A percentile compares a stretch with the other conserved stretches of the same genome.
phyloP scores from a whole-genome alignment of 2,329 filamentous ascomycete species.

The Phialemonium atrogriseum region DNA sequence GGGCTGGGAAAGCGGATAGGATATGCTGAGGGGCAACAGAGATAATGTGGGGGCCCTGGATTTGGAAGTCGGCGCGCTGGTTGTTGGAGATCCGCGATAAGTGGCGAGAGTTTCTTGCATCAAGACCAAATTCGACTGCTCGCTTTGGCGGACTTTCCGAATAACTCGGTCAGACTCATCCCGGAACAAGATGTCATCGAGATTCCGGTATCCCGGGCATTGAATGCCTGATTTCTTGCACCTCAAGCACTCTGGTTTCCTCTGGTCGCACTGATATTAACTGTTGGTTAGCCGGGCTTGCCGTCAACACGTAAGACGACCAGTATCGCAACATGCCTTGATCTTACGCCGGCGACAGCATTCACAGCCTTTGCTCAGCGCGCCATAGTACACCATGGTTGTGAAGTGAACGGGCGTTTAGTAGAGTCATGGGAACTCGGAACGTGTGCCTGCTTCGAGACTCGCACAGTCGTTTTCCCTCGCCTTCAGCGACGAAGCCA shows the following conservation, averaged over 20 bases:
- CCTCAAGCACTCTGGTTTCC: slow-evolving; percentile 14
- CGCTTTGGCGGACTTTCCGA: slow-evolving; percentile 6
- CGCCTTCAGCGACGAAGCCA: no score
- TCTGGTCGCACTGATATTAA: slow-evolving; percentile 18
- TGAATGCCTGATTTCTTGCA: slow-evolving; percentile 14
- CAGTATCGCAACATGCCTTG: slow-evolving; percentile 10
- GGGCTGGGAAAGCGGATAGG: slow-evolving; percentile 5
- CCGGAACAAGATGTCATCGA: slow-evolving; percentile 15
- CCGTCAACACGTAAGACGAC: no score
- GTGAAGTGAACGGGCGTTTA: no score
- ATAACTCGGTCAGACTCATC: slow-evolving; percentile 15
- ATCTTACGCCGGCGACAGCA: slow-evolving; percentile 18
- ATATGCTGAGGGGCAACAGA: neutral
- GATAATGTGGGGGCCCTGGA: neutral
- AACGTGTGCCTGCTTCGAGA: no score
- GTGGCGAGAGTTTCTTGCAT: neutral
- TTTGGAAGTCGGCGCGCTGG: no score
- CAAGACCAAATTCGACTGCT: neutral
- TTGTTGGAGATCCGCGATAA: no score
- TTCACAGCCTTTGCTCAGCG: slow-evolving; percentile 17
- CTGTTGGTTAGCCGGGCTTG: no score
- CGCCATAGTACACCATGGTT: slow-evolving; percentile 16
- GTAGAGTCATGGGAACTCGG: no score
- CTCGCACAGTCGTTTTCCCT: no score
- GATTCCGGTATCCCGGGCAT: slow-evolving; percentile 18